Percentiles rank a stretch among this genome's conserved stretches.
phyloP scores from a whole-genome alignment of 2,329 filamentous ascomycete genomes.

The Tolypocladium nubicola region DNA sequence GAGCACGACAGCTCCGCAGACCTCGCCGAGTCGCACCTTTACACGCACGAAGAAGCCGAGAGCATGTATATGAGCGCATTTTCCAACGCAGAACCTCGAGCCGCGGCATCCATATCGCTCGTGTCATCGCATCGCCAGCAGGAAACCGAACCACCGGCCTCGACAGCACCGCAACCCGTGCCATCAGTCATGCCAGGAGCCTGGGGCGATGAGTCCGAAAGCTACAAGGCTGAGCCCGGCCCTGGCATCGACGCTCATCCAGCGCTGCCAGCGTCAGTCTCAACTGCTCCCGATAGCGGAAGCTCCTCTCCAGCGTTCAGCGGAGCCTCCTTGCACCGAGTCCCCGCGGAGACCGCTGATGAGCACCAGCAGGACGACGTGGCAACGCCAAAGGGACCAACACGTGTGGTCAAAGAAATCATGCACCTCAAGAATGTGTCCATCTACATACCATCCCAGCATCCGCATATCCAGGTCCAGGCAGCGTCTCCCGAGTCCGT shows the following conservation, averaged over 20 bases:
- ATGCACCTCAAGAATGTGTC: constrained; percentile 39
- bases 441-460: constrained; percentile 41
- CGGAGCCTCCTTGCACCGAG: constrained; percentile 7
- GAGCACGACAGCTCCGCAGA: constrained; percentile 21
- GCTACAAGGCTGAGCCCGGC: not conserved
- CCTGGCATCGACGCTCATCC: not conserved
- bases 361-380: constrained; percentile 25
- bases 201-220: constrained; percentile 31
- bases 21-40: constrained; percentile 55
- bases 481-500: constrained; percentile 15
- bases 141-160: not conserved
- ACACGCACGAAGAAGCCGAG: constrained; percentile 69
- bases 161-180: not conserved
- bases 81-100: constrained; percentile 32
- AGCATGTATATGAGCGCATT: constrained; percentile 81
- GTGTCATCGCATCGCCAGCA: not conserved
- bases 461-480: constrained; percentile 31
- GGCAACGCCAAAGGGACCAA: constrained; percentile 40
- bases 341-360: constrained; percentile 1
- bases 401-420: constrained; percentile 45
- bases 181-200: constrained; percentile 35
- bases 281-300: constrained; percentile 11
- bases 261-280: not conserved
- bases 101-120: not conserved
- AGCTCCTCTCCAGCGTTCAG: constrained; percentile 18